Evolutionary conservation across 2,329 filamentous ascomycete genomes (phyloP).

Genomic region (Fusarium veterinarium): DNA sequence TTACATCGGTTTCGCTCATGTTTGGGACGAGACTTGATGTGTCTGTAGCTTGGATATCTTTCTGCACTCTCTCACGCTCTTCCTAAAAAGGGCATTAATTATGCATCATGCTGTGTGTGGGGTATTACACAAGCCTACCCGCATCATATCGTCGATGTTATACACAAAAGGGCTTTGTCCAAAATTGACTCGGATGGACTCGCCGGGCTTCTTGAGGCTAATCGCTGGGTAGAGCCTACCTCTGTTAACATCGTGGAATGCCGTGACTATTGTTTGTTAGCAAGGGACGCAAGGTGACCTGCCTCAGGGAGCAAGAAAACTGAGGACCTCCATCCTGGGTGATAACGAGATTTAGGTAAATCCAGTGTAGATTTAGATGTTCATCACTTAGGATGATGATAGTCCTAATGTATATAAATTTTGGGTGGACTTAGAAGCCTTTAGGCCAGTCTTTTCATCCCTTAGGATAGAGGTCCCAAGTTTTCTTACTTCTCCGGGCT

Average conservation of each 20-base stretch:
- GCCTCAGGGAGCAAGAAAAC: not conserved
- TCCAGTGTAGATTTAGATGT: not conserved
- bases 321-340: not conserved
- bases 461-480: not conserved
- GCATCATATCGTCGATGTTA: constrained; percentile 89
- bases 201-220: constrained; percentile 73
- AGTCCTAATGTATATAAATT: not conserved
- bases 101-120: not conserved
- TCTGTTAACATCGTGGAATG: constrained; percentile 74
- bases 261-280: constrained; percentile 62
- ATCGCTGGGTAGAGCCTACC: constrained; percentile 74
- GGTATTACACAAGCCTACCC: constrained; percentile 60
- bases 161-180: constrained; percentile 84
- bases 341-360: not conserved
- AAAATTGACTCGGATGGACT: constrained; percentile 73
- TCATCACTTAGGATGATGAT: not conserved
- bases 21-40: constrained; percentile 71
- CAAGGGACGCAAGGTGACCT: not conserved
- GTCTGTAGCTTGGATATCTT: constrained; percentile 68
- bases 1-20: constrained; percentile 78
- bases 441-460: not conserved
- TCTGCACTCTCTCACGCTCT: constrained; percentile 69
- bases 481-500: not conserved
- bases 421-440: not conserved
- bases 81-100: constrained; percentile 55